Base-by-base conservation (phyloP, 768 basidiomycete genomes). In the Pisolithus orientalis region DNA sequence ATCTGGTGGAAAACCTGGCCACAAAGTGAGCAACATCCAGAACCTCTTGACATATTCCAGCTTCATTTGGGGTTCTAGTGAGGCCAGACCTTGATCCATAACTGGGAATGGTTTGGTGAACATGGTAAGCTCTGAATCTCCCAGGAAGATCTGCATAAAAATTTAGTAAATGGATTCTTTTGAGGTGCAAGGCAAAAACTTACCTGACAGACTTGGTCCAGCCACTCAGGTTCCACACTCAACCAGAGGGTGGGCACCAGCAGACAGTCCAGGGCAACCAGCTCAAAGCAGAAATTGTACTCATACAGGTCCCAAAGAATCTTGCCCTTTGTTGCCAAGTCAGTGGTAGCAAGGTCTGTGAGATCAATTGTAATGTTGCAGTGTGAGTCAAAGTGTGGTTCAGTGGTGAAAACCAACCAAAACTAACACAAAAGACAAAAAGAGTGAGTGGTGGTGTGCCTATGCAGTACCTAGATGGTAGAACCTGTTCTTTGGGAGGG, bases 231-330 rank as follows among this genome's bases (percentile, higher is more conserved):
- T 10, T 49, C 21, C 34, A 7, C 3, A 13, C 13, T 25, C 8
- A 9, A 39, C 24, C 38, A 50, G 3, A 50, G 14, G 9, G 31
- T 9, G 2, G 49, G 49, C 13, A 34, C 10, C 39, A 50, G 16
- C 6, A 8, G 3, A 8, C n/a, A 14, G 27, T 61, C 57, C 5
- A 63, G 50, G 11, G 60, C 50, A 7, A 57, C n/a, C 2, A 63
- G 44, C 29, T 63, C 55, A 31, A 56, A 59, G 1, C 43, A 4
- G 37, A 63, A 63, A 25, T 58, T 58, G 10, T 56, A 50, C 24
- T 63, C 50, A 0, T 51, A 43, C 1, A 62, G 39, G 21, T 60
- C 55, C 62, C 59, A 63, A 7, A 62, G 25, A 24, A 64, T 52
- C 43, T 50, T 49, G 9, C 47, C 21, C 7, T 21, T 25, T 10